Percentiles rank a stretch among this genome's conserved stretches.
phyloP scores from a whole-genome alignment of 78 protist species.

The Isochrysis galbana region DNA sequence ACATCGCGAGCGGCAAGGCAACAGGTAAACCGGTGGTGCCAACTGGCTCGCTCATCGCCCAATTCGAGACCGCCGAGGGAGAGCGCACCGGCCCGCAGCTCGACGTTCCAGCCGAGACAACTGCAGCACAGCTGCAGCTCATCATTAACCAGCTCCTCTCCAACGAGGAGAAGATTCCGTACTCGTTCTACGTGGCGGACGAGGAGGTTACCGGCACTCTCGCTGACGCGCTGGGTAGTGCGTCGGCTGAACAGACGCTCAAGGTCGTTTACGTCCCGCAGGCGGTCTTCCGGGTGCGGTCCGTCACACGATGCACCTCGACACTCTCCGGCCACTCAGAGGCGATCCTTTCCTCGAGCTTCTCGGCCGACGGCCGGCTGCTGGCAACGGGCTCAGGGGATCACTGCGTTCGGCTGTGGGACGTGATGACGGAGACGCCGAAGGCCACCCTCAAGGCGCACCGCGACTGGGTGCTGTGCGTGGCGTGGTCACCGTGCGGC shows the following conservation, averaged over 20 bases:
- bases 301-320: conserved; percentile 87
- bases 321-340: conserved; percentile 79
- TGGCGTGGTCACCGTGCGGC: conserved; percentile 92
- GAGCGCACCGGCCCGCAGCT: conserved; percentile 42
- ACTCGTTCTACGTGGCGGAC: conserved; percentile 14
- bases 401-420: conserved; percentile 89
- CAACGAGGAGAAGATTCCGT: not conserved
- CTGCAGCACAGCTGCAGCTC: conserved; percentile 20
- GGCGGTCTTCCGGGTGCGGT: conserved; percentile 85
- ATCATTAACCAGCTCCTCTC: conserved; percentile 5
- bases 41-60: not conserved
- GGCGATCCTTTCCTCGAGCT: conserved; percentile 78
- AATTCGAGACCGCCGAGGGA: conserved; percentile 10
- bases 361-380: conserved; percentile 87
- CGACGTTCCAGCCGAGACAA: conserved; percentile 36
- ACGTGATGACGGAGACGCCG: conserved; percentile 82
- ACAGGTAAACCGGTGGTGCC: not conserved
- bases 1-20: not conserved
- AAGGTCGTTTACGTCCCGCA: conserved; percentile 85
- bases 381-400: conserved; percentile 89
- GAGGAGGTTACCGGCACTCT: conserved; percentile 48
- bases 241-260: conserved; percentile 49
- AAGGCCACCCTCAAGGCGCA: conserved; percentile 17
- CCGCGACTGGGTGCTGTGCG: conserved; percentile 58
- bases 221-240: not conserved